Conservation (phyloP, 768 basidiomycete species). For the Pisolithus marmoratus region DNA sequence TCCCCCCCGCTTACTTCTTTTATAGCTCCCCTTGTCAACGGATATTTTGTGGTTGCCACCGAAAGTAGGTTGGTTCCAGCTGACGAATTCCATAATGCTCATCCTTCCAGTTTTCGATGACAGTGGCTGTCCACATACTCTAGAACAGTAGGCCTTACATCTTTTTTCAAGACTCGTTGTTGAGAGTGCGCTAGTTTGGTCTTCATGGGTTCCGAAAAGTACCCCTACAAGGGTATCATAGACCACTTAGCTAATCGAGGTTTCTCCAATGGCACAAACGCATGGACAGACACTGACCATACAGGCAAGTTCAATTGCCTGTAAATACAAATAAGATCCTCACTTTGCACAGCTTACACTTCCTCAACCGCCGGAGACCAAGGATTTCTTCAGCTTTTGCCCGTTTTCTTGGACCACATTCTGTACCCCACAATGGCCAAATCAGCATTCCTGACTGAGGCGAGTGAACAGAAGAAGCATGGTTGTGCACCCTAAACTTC, state of each 20-base stretch:
- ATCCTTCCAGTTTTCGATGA: conserved; percentile 76
- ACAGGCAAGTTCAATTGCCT: conserved; percentile 37
- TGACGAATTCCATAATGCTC: neutral
- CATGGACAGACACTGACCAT: conserved; percentile 95
- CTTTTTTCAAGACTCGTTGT: conserved; percentile 1
- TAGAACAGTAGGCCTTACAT: conserved; percentile 67
- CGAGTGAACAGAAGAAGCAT: conserved; percentile 15
- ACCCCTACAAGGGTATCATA: conserved; percentile 93
- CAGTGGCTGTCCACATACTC: conserved; percentile 90
- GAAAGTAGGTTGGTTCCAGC: conserved; percentile 56
- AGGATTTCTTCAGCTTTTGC: conserved; percentile 79
- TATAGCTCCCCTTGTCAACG: conserved; percentile 81
- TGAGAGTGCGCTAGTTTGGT: conserved; percentile 51
- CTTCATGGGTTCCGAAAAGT: conserved; percentile 94
- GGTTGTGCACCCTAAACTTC: conserved; percentile 3
- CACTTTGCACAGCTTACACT: conserved; percentile 61
- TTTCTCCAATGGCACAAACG: conserved; percentile 88
- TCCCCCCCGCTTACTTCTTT: conserved; percentile 12
- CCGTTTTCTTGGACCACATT: conserved; percentile 94
- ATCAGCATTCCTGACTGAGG: conserved; percentile 71
- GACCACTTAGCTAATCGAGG: conserved; percentile 94
- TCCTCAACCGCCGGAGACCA: conserved; percentile 93
- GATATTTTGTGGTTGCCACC: conserved; percentile 84
- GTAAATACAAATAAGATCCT: neutral
- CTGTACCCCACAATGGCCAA: conserved; percentile 93